These are phyloP conservation scores for Ceratobasidium sp. DNA, from an alignment of 1,284 basidiomycete species.

Conservation along the genomic window DNA sequence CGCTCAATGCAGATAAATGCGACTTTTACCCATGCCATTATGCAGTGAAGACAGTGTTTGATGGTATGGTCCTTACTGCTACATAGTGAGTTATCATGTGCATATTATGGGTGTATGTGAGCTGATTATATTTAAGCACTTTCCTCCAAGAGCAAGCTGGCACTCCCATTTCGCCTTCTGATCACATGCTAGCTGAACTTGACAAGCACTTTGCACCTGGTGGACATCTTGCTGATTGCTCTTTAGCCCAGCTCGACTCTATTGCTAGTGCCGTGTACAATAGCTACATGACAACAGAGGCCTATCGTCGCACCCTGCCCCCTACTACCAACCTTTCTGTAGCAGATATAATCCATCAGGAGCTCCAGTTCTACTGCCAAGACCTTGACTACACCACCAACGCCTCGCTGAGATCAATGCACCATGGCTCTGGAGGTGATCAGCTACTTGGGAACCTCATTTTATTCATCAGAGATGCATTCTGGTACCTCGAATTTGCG, in stretches of 20 bases:
- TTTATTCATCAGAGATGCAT: conserved; percentile 56
- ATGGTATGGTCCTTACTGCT: conserved; percentile 30
- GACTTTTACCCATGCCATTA: conserved; percentile 53
- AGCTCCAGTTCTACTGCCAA: neutral
- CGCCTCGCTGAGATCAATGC: neutral
- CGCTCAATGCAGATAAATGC: conserved; percentile 52
- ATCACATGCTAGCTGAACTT: neutral
- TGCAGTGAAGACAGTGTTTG: conserved; percentile 50
- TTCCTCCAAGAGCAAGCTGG: neutral
- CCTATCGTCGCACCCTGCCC: neutral
- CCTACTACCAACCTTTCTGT: neutral
- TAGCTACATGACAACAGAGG: conserved; percentile 39
- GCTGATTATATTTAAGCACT: neutral
- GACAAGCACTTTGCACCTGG: neutral
- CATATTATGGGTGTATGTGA: neutral
- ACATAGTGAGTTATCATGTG: conserved; percentile 31
- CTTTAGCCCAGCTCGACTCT: conserved; percentile 21
- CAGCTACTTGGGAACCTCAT: conserved; percentile 57
- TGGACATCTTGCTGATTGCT: neutral
- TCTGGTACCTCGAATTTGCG: conserved; percentile 55
- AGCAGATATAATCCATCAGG: neutral
- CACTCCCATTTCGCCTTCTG: neutral
- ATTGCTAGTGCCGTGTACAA: conserved; percentile 54
- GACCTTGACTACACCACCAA: neutral
- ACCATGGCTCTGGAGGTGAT: conserved; percentile 49